These are phyloP conservation scores for Metroxylon sagu DNA, from an alignment of 176 grass and related monocot species.

Conservation along the genomic window DNA sequence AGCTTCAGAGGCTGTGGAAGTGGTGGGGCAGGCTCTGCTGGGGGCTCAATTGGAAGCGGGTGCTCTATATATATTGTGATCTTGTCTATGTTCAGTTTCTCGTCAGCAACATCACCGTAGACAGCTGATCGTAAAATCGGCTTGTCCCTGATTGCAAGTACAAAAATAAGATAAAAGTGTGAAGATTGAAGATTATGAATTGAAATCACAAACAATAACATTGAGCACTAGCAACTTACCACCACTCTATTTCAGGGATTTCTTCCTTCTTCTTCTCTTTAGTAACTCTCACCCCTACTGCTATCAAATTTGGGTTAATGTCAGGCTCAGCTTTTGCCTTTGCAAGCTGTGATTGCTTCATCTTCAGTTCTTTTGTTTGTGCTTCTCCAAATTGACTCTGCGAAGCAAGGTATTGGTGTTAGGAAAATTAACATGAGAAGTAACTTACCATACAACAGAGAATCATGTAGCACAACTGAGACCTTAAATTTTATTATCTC, in stretches of 20 bases:
- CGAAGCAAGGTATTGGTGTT: background rate
- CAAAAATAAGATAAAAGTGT: no score
- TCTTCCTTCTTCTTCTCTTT: constrained; percentile 87
- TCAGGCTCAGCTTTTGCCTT: constrained; percentile 84
- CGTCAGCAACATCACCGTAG: constrained; percentile 43
- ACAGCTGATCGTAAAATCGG: constrained; percentile 38
- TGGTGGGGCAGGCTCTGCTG: constrained; percentile 70
- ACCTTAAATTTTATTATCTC: constrained; percentile 93
- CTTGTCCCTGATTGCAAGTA: constrained; percentile 62
- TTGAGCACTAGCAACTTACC: constrained; percentile 30
- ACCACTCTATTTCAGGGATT: constrained; percentile 95
- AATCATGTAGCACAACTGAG: background rate
- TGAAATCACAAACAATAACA: background rate
- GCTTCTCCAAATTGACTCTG: constrained; percentile 97
- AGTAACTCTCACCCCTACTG: constrained; percentile 49
- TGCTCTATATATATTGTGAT: constrained; percentile 90
- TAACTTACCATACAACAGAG: no score
- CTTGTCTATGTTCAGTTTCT: constrained; percentile 75
- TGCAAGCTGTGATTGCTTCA: constrained; percentile 89
- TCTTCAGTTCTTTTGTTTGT: constrained; percentile 82
- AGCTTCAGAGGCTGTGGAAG: constrained; percentile 89
- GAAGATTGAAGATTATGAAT: background rate
- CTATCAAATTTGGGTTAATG: constrained; percentile 92
- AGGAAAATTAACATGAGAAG: no score
- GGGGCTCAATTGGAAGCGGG: constrained; percentile 79